A percentile compares a stretch with the other conserved stretches of the same genome.
Conservation (phyloP, 805 yeast species). For the Wickerhamomyces hampshirensis region DNA sequence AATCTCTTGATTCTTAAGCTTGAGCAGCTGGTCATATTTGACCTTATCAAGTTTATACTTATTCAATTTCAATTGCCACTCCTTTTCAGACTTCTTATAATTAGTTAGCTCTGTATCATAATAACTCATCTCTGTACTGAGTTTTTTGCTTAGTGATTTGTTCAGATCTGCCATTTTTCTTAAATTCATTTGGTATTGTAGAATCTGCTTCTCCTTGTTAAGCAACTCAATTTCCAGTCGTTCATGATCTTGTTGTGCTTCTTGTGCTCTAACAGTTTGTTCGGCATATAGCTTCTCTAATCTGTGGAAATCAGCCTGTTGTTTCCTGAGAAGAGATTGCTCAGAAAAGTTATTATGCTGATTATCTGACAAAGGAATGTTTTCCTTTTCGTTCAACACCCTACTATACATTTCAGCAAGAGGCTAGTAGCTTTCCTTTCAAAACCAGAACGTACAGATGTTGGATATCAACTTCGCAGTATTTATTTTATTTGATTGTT, state of each 20-base stretch:
- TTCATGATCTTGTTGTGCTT: conserved; percentile 31
- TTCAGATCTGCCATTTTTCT: conserved; percentile 11
- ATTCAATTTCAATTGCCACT: conserved; percentile 3
- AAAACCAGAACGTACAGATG: too few relatives aligned
- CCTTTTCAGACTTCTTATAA: conserved; percentile 16
- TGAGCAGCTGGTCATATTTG: neutral
- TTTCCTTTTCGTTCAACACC: conserved; percentile 3
- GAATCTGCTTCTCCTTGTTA: conserved; percentile 21
- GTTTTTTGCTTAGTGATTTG: conserved; percentile 10
- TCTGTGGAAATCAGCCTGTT: neutral
- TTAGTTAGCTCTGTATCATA: conserved; percentile 14
- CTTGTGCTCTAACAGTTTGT: conserved; percentile 24
- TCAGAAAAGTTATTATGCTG: neutral
- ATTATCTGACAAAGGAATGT: neutral
- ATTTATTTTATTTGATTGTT: too few relatives aligned
- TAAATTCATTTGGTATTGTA: conserved; percentile 8
- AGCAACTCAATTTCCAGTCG: conserved; percentile 30
- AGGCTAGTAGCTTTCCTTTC: neutral
- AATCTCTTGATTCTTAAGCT: conserved; percentile 14
- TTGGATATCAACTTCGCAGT: too few relatives aligned
- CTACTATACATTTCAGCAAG: neutral
- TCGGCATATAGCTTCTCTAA: conserved; percentile 20
- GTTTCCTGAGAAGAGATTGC: neutral
- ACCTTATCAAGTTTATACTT: neutral
- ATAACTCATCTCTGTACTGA: conserved; percentile 12